Base-by-base conservation (phyloP, 2,329 filamentous ascomycete genomes). In the Fusarium sp. region DNA sequence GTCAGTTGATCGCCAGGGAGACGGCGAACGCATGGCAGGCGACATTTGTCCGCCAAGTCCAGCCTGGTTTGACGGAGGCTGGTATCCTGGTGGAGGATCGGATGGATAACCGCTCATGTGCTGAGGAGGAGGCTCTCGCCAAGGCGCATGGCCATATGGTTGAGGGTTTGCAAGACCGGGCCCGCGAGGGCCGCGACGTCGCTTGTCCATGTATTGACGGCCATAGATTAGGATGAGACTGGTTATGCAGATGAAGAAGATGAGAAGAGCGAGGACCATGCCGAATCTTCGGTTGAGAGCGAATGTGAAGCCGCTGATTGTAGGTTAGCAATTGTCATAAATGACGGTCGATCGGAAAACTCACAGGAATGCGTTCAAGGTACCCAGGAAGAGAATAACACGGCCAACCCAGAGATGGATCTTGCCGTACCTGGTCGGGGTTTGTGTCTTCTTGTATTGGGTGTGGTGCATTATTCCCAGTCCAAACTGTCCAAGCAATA, bases 321-420 rank as follows among this genome's bases (percentile, higher is more conserved):
- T 25, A 39, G 20, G 17, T 54, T 49, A 59, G 68, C 32, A 48
- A 41, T 40, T 22, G 13, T 43, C 9, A 20, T 15, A 7, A 9
- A 9, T 19, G n/a, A 17, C 19, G 11, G 17, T 7, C 37, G 22
- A 10, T 4, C n/a, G 25, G 6, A 30, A 32, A 25, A 78, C 84
- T 65, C 78, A 86, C 85, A 88, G 76, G 65, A 88, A 87, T 22
- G 81, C 85, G 65, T 90, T 89, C 55, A 84, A 70, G 17, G 86
- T 78, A 44, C 86, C 88, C 5, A 88, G 71, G 11, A 83, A 73
- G 20, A 90, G 80, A 35, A 87, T 79, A 5, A 83, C 45, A 15
- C 87, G 82, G 4, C 88, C 88, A 4, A 88, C 77, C 83, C 87
- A 87, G 20, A 86, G 76, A 75, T 90, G 88, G 23, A 85, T 78